Percentiles rank a stretch among this genome's conserved stretches.
Evolutionary conservation across 116 monocot genomes (phyloP).

Genomic region (Posidonia oceanica): DNA sequence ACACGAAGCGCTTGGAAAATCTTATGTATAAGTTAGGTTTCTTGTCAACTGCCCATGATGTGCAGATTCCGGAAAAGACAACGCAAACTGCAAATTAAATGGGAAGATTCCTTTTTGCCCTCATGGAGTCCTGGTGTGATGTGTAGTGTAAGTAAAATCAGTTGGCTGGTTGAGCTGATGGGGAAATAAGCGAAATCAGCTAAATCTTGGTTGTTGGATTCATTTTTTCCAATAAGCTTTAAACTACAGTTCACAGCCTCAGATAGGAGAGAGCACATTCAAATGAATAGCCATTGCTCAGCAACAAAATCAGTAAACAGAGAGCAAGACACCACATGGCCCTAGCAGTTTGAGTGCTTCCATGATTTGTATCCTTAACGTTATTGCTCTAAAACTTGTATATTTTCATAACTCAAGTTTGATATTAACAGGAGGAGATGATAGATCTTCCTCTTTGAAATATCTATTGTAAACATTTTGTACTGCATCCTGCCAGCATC

Average conservation of each 20-base stretch:
- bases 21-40: conserved; percentile 84
- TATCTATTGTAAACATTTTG: too few species aligned
- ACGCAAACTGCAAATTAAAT: background rate
- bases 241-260: background rate
- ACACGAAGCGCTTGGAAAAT: conserved; percentile 74
- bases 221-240: too few species aligned
- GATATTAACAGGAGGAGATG: too few species aligned
- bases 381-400: too few species aligned
- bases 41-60: conserved; percentile 49
- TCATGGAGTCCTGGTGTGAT: background rate
- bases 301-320: background rate
- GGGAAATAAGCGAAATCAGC: too few species aligned
- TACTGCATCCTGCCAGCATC: too few species aligned
- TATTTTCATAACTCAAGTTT: too few species aligned
- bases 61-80: conserved; percentile 36
- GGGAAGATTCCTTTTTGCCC: background rate
- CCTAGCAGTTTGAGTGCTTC: too few species aligned
- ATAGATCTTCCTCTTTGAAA: too few species aligned
- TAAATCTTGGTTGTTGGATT: too few species aligned
- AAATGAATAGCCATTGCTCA: background rate
- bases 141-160: background rate
- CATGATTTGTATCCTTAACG: too few species aligned
- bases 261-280: background rate
- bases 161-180: background rate
- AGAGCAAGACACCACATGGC: too few species aligned